Evolutionary conservation across 2,329 filamentous ascomycete genomes (phyloP), one percentile per base, ranked within the genome.

Genomic region (Colletotrichum cuscutae): DNA sequence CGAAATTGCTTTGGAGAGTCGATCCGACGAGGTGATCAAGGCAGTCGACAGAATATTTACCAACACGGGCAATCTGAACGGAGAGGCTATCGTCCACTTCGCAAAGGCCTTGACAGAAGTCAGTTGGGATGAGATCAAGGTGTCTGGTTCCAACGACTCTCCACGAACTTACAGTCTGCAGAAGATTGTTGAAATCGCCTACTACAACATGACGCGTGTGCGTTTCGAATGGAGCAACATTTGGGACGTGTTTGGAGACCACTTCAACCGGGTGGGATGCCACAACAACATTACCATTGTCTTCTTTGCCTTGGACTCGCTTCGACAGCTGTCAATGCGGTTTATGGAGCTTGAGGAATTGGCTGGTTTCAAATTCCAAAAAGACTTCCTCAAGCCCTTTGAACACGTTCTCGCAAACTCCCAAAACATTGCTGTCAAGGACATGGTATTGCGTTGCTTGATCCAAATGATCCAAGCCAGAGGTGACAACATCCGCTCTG

Each of bases 181-280:
- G 80, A 99, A 99, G 83, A 90, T 99, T 75, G 97, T 99, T 19
- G 97, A 99, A 83, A 98, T 99, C 82, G 97, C 95, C 81, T 98
- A 98, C 83, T 99, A 99, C 90, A 99, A 99, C 85, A 99, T 99
- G 97, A 95, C 94, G 72, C 92, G 97, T 87, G 96, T 99, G 46
- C 93, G 97, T 78, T 98, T 98, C 78, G 97, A 99, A 81, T 99
- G 97, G 97, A 97, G 94, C 13, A 96, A 93, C 78, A 98, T 99
- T 72, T 99, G 97, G 97, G 94, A 94, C 75, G 94, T 99, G 1
- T 89, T 99, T n/a, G 97, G 97, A 15, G 94, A 98, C 80, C 97
- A 99, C 80, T 99, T 99, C 87, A 98, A 98, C 81, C 93, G 95
- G 75, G 97, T 99, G 73, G 97, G 97, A 65, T 98, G 96, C 79